Conservation (phyloP, 2,329 filamentous ascomycete species). For the Anthostomella pinea region DNA sequence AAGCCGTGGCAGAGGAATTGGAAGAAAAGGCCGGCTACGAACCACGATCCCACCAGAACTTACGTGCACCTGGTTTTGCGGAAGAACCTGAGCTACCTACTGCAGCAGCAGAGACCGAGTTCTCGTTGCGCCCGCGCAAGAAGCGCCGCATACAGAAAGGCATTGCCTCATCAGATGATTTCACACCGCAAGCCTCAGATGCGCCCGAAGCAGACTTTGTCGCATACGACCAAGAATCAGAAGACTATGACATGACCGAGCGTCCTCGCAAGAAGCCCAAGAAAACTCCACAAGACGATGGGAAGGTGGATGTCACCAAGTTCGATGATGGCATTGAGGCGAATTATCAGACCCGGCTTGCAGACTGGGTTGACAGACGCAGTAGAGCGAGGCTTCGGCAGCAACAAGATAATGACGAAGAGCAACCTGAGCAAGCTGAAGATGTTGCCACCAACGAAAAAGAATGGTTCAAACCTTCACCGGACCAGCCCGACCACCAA, state of each 20-base stretch:
- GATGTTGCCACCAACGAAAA: slow-evolving; percentile 38
- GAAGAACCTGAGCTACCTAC: slow-evolving; percentile 41
- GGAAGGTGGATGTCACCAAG: slow-evolving; percentile 48
- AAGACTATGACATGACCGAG: slow-evolving; percentile 39
- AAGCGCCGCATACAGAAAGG: slow-evolving; percentile 43
- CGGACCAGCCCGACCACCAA: slow-evolving; percentile 71
- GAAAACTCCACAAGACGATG: slow-evolving; percentile 38
- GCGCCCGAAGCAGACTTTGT: slow-evolving; percentile 30
- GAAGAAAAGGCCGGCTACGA: slow-evolving; percentile 43
- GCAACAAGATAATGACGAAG: slow-evolving; percentile 36
- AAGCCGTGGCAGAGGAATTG: slow-evolving; percentile 53
- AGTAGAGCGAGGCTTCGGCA: slow-evolving; percentile 51
- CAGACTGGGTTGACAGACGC: slow-evolving; percentile 68
- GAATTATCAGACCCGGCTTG: slow-evolving; percentile 72
- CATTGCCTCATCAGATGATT: slow-evolving; percentile 45
- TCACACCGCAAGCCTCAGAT: slow-evolving; percentile 34
- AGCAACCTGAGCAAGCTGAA: slow-evolving; percentile 40
- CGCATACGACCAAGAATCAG: slow-evolving; percentile 35
- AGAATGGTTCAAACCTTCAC: slow-evolving; percentile 84
- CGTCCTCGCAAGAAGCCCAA: slow-evolving; percentile 40
- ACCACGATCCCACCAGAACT: slow-evolving; percentile 66
- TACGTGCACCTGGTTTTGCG: slow-evolving; percentile 71
- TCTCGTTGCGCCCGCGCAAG: slow-evolving; percentile 58
- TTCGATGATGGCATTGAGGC: slow-evolving; percentile 88
- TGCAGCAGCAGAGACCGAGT: slow-evolving; percentile 46